Evolutionary conservation across 2,329 filamentous ascomycete species (phyloP), one percentile per base, ranked within the genome.

Genomic region (Tolypocladium paradoxum): DNA sequence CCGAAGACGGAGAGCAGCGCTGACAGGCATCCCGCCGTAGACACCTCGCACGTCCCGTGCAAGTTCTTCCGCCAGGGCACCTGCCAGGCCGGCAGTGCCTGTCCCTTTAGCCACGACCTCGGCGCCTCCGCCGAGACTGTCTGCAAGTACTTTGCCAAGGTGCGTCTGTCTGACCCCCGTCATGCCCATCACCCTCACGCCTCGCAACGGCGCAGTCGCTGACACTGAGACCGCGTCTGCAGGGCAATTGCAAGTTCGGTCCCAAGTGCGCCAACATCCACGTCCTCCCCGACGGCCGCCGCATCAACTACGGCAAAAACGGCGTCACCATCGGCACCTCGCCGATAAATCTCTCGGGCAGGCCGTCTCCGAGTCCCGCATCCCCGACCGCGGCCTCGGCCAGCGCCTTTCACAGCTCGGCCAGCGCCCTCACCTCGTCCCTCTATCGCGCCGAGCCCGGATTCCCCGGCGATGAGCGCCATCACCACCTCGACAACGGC

Each of bases 101-200:
- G 93, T 74, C 93, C 93, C 40, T 99, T 97, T 73, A 89, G 90
- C 63, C 93, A 99, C 73, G 92, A 95, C 58, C 84, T 93, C 58
- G 88, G 93, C 67, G 81, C 84, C 33, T 83, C 90, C 40, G 82
- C 87, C 50, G 90, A 96, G 68, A 91, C 88, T 57, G 84, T 95
- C 59, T 99, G 93, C 84, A 99, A 97, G 73, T 99, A 97, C 74
- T 99, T 97, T 70, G 88, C 91, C 66, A 99, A 97, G 85, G 90
- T 95, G 75, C 63, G 75, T 68, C 57, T 52, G 11, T 27, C 16
- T 33, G 22, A 7, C n/a, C n/a, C n/a, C n/a, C n/a, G n/a, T 3
- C 6, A 4, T 22, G 16, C 5, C 18, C n/a, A 7, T n/a, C 38
- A 3, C 37, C 6, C 12, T 22, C n/a, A 16, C 20, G 9, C 22